phyloP scores from a whole-genome alignment of 176 grass and related monocot species.

The Aegilops longissima region DNA sequence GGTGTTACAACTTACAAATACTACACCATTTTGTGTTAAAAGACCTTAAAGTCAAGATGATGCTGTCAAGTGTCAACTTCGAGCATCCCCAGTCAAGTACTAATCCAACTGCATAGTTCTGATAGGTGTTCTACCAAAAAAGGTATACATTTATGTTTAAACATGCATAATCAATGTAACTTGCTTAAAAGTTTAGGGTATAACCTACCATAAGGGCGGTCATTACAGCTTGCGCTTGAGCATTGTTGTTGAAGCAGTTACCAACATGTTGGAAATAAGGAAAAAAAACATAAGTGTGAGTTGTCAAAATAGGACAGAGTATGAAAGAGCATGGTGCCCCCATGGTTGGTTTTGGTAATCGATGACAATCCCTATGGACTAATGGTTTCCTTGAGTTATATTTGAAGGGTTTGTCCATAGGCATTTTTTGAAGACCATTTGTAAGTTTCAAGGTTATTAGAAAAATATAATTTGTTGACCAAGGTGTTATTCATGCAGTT shows the following conservation, averaged over 20 bases:
- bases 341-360: too few relatives aligned
- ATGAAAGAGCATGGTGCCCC: too few relatives aligned
- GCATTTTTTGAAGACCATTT: too few relatives aligned
- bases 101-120: not conserved
- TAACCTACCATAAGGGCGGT: not conserved
- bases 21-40: not conserved
- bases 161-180: not conserved
- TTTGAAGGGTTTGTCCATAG: too few relatives aligned
- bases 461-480: too few relatives aligned
- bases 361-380: too few relatives aligned
- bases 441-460: too few relatives aligned
- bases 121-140: not conserved
- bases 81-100: too few relatives aligned
- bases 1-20: not conserved
- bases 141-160: not conserved
- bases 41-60: not conserved
- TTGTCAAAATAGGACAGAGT: not conserved
- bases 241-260: not conserved
- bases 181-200: not conserved
- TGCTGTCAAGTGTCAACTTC: not conserved
- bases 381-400: too few relatives aligned
- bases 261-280: not conserved
- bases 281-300: not conserved
- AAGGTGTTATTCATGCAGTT: too few relatives aligned
- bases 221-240: not conserved